These are phyloP conservation scores for Mycena maculata DNA, from an alignment of 768 basidiomycete species.

Conservation along the genomic window DNA sequence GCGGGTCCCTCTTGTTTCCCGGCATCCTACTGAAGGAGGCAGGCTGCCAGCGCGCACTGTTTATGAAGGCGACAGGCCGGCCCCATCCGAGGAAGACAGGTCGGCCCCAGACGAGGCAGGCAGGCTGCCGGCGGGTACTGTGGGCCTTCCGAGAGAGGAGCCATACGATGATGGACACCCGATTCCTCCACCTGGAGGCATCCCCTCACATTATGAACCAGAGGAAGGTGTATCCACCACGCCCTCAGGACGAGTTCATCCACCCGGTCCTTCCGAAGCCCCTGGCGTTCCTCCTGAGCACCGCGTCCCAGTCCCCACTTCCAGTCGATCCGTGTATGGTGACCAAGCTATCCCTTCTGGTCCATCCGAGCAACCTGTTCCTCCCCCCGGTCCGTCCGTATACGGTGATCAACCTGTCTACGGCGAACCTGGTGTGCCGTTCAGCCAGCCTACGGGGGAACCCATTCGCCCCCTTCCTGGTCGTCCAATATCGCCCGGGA, in stretches of 20 bases:
- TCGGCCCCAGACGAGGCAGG: no score
- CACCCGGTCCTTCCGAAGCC: neutral
- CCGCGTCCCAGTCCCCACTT: constrained; percentile 5
- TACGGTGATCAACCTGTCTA: neutral
- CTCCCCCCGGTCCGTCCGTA: neutral
- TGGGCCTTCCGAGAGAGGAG: no score
- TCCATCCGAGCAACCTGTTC: no score
- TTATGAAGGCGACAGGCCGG: constrained; percentile 6
- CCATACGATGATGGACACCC: constrained; percentile 24
- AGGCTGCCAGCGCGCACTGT: no score
- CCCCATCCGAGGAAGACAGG: neutral
- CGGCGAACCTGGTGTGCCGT: constrained; percentile 12
- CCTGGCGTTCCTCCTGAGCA: constrained; percentile 7
- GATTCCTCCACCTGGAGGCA: constrained; percentile 15
- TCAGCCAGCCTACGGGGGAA: constrained; percentile 7
- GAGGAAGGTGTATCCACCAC: neutral
- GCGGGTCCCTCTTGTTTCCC: no score
- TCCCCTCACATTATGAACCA: constrained; percentile 12
- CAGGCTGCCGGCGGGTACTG: no score
- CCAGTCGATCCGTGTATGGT: neutral
- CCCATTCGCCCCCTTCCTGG: constrained; percentile 22
- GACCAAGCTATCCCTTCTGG: constrained; percentile 1
- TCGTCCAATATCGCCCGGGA: constrained; percentile 29
- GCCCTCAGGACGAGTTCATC: constrained; percentile 2
- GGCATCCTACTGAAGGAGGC: no score